Evolutionary conservation across 2,329 filamentous ascomycete genomes (phyloP), one percentile per base, ranked within the genome.

Genomic region (Colletotrichum orbiculare): DNA sequence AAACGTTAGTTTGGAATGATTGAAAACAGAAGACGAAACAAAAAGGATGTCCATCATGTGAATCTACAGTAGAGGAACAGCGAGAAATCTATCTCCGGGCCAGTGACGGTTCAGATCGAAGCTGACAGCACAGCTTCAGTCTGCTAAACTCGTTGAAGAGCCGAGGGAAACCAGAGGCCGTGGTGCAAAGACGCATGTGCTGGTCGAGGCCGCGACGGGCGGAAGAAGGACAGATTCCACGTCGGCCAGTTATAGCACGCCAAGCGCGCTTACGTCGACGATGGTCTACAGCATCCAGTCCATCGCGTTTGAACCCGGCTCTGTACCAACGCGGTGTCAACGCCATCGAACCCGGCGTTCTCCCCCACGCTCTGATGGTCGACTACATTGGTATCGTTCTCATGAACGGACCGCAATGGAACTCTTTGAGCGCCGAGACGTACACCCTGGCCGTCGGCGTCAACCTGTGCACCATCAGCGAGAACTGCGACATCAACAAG

Each of bases 251-350:
- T 73, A 75, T 50, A 68, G 73, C 49, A 76, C 70, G 33, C 73
- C 69, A 3, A 67, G 71, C 56, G 54, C 69, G 11, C 13, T 75
- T 35, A 71, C 69, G 8, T 71, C 73, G 34, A 74, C 74, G 4
- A 59, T 70, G 0, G 64, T 73, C 15, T 45, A 35, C 15, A 69
- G 65, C 12, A 68, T 73, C 43, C 70, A 78, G 61, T 64, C 63
- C 33, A 71, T 76, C 39, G 76, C 73, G n/a, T 68, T 76, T 4
- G 13, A 77, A 77, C 59, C 76, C 75, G 5, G 66, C 75, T 4
- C 65, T 78, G n/a, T 78, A 78, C 69, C 75, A 71, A 71, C 71
- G 72, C 58, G 74, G 75, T 11, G 52, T 72, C 17, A 72, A 72
- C 55, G 66, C 67, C 53, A 75, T 75, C 69, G 69, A 59, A 25